phyloP scores from a whole-genome alignment of 169 alveolate genomes.

The Plasmodium relictum region DNA sequence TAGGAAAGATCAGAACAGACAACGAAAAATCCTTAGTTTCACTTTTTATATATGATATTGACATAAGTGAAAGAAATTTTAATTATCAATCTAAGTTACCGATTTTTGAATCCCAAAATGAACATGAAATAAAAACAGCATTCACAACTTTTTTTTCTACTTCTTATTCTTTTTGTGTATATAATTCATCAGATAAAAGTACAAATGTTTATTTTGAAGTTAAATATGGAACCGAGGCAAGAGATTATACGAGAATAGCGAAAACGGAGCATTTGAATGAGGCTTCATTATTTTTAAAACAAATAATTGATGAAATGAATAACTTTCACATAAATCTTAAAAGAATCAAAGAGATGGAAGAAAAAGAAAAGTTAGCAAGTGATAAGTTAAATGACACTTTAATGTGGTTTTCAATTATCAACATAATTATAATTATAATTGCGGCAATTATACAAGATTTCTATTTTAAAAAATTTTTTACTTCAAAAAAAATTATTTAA shows the following conservation, averaged over 20 bases:
- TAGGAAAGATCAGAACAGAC: slow-evolving; percentile 42
- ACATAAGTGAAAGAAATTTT: slow-evolving; percentile 33
- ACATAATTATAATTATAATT: slow-evolving; percentile 31
- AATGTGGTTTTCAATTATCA: slow-evolving; percentile 66
- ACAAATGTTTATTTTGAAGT: slow-evolving; percentile 41
- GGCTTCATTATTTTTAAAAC: slow-evolving; percentile 48
- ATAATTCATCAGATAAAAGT: slow-evolving; percentile 12
- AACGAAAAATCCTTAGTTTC: slow-evolving; percentile 10
- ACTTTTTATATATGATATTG: slow-evolving; percentile 37
- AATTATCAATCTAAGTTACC: slow-evolving; percentile 11
- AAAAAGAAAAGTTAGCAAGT: slow-evolving; percentile 52
- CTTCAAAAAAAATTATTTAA: slow-evolving; percentile 65
- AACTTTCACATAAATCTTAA: slow-evolving; percentile 52
- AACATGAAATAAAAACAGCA: slow-evolving; percentile 71
- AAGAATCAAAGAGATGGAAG: slow-evolving; percentile 44
- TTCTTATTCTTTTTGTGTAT: slow-evolving; percentile 68
- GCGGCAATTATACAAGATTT: slow-evolving; percentile 69
- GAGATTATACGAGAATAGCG: slow-evolving; percentile 58
- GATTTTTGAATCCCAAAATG: slow-evolving; percentile 47
- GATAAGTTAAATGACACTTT: slow-evolving; percentile 69
- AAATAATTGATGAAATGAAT: slow-evolving; percentile 52
- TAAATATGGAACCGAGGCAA: slow-evolving; percentile 66
- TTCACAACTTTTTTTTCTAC: slow-evolving; percentile 52
- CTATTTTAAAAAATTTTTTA: slow-evolving; percentile 52
- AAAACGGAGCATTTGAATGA: slow-evolving; percentile 65